Evolutionary conservation across 495 filamentous ascomycete species (phyloP), one percentile per base, ranked within the genome.

Genomic region (Clavariopsis aquatica): DNA sequence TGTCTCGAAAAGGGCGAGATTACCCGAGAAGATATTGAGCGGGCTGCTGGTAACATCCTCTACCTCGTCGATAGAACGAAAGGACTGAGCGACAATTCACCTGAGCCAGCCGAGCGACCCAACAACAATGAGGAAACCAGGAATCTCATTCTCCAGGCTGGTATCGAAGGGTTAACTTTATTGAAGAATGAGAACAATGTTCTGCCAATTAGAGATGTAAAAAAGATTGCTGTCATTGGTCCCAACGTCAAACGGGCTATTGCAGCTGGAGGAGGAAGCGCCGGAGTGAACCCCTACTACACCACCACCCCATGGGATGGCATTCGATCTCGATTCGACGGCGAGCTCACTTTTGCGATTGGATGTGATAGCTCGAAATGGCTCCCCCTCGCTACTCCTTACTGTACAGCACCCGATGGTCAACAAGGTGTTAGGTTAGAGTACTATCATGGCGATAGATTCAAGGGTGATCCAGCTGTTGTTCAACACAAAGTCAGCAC

Each of bases 261-360:
- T 36, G 88, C 88, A 53, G 87, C 88, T 54, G 91, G 92, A 43
- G 92, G 92, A 60, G 90, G 92, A 9, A 92, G 88, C 64, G 90
- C 91, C 1, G 87, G 85, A 51, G 76, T 95, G 28, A 86, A 87
- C 63, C 86, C 91, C 3, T 93, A 96, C 73, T 93, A 94, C 73
- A 86, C 82, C 20, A 79, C 88, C 27, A 85, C 84, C 0, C 87
- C 88, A 0, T 89, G 82, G 63, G 85, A 89, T 13, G 88, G 85
- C 19, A 82, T 91, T n/a, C 75, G 75, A 22, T 78, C 76, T 20
- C 82, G 74, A 75, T 83, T 79, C 5, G 70, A 72, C 20, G 69
- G 60, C 6, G 63, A 71, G 38, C 15, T 71, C 83, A 81, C 66
- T 78, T 82, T 79, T 62, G 77, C 81, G 6, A 77, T 79, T 63